A percentile compares a stretch with the other conserved stretches of the same genome.
Conservation (phyloP, 1,284 basidiomycete genomes). For the Ceratobasidium papillatum region DNA sequence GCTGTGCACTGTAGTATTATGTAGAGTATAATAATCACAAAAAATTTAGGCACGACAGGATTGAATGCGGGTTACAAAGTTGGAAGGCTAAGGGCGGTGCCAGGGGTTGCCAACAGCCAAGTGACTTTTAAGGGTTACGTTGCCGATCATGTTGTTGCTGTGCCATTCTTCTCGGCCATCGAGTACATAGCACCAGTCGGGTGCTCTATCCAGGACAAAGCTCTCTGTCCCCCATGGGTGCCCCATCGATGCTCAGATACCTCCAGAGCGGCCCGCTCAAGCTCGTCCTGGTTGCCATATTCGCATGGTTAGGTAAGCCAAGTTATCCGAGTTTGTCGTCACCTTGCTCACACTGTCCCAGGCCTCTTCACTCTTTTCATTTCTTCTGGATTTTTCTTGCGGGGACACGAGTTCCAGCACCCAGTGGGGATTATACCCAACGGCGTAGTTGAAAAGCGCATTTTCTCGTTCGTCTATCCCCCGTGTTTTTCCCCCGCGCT, state of each 20-base stretch:
- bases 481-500: neutral
- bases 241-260: neutral
- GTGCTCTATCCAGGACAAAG: neutral
- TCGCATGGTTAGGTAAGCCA: slow-evolving; percentile 31
- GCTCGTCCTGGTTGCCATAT: slow-evolving; percentile 2
- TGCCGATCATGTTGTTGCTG: slow-evolving; percentile 24
- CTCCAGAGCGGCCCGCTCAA: slow-evolving; percentile 36
- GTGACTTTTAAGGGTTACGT: slow-evolving; percentile 15
- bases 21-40: neutral
- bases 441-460: slow-evolving; percentile 28
- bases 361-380: slow-evolving; percentile 37
- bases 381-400: slow-evolving; percentile 14
- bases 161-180: slow-evolving; percentile 14
- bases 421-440: slow-evolving; percentile 9
- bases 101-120: slow-evolving; percentile 28
- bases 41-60: neutral
- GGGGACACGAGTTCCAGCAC: slow-evolving; percentile 21
- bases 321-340: neutral
- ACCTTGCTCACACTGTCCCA: neutral
- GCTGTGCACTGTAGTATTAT: slow-evolving; percentile 13
- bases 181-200: slow-evolving; percentile 22
- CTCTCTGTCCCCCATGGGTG: neutral
- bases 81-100: slow-evolving; percentile 15
- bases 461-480: slow-evolving; percentile 11
- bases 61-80: neutral